Base-by-base conservation (phyloP, 164 flowering plant species). In the Stephania cephalantha region DNA sequence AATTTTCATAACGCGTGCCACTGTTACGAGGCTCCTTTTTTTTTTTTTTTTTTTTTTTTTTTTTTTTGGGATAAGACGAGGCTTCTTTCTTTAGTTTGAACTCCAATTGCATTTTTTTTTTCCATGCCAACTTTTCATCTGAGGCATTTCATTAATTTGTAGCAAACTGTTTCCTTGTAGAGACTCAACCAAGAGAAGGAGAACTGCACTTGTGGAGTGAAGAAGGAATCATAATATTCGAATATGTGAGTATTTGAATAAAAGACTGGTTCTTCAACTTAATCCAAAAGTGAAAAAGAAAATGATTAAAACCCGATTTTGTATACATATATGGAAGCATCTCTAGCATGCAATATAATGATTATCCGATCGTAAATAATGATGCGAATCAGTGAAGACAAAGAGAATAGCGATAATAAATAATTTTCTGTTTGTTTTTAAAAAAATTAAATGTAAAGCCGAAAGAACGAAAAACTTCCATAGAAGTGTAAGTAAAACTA, bases 141-240 rank as follows among this genome's bases (percentile, higher is more conserved):
- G 42, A 66, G 69, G 11, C 30, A 25, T 30, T 4, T 66, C 10
- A 10, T 20, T 20, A 46, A 48, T 46, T 15, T 71, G 22, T 29
- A 71, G 53, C 5, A 4, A 7, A 4, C 18, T 9, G 52, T 69
- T 45, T 11, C 7, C 46, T 78, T 77, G 22, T 83, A 90, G 93
- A 84, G 85, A 55, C 90, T 90, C 17, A 86, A 86, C 73, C 79
- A 79, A n/a, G 87, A 88, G 29, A 81, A 87, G 44, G 85, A 88
- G 31, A 81, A 73, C 73, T 90, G 93, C 80, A 85, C 78, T 1
- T 90, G 93, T 75, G 90, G 93, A 73, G 82, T 88, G 85, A 88
- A 84, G 76, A 68, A 63, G 52, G 63, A 63, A 35, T 53, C 69
- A 58, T 71, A 52, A 71, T 8, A 18, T 71, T 65, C 55, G 45